Base-by-base conservation (phyloP, 257 asterid species). In the Primulina eburnea region DNA sequence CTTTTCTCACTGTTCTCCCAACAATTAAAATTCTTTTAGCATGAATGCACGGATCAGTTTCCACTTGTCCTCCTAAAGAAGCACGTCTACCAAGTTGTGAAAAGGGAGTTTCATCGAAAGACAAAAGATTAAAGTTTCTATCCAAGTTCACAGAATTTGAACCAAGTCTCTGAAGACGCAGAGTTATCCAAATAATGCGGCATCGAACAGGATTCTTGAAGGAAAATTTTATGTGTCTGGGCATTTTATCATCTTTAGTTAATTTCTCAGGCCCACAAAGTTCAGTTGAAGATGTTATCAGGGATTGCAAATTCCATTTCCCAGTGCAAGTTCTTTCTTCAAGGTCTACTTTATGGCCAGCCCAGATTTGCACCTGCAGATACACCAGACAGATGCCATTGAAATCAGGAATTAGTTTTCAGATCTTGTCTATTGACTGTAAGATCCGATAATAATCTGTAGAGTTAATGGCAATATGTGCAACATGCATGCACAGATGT, bases 301-400 rank as follows among this genome's bases (percentile, higher is more conserved):
- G 75, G 57, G 96, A 82, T 40, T 79, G 84, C 73, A 93, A 70
- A 84, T 93, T 96, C 96, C 99, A 93, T 80, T 93, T 93, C 43
- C 99, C 97, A 10, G 92, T 82, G 73, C 99, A 89, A n/a, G 85
- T 76, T 67, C 96, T 83, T 78, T 87, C 95, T 74, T 89, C 97
- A 85, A 73, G 86, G 71, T 89, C 85, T 60, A 93, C 79, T 78
- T 81, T 93, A 80, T 86, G 81, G 85, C 99, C 82, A 24, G 86
- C 94, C 99, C 97, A 93, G 69, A 93, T 87, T 82, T 93, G 99
- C n/a, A 93, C 91, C 99, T 93, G 75, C 63, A 67, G 24, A 76
- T 38, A 80, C 65, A 73, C 57, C 50, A 77, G 60, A 74, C 66
- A 67, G 37, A 74, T 59, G 70, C 63, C 57, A 11, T 63, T 72